Evolutionary conservation across 2,329 filamentous ascomycete genomes (phyloP).

Genomic region (Aureobasidium melanogenum): DNA sequence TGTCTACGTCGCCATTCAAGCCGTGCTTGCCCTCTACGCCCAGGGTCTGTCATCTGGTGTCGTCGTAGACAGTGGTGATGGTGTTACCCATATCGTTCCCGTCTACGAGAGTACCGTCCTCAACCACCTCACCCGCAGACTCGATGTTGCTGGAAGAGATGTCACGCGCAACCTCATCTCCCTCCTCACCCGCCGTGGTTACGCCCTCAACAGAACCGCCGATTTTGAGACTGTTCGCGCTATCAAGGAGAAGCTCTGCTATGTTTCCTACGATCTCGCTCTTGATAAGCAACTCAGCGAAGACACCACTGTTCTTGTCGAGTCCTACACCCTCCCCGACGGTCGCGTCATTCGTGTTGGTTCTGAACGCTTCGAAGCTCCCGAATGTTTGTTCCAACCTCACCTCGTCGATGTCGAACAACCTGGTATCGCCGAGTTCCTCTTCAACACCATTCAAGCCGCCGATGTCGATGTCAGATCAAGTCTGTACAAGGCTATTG

Average conservation of each 20-base stretch:
- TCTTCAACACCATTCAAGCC: slow-evolving; percentile 97
- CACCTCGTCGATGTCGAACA: slow-evolving; percentile 97
- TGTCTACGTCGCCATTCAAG: slow-evolving; percentile 96
- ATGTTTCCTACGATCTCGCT: slow-evolving; percentile 96
- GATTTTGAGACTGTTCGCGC: slow-evolving; percentile 98
- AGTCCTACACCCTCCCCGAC: slow-evolving; percentile 95
- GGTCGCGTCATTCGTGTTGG: slow-evolving; percentile 93
- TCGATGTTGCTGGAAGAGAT: slow-evolving; percentile 93
- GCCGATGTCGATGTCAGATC: slow-evolving; percentile 92
- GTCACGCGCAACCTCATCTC: slow-evolving; percentile 98
- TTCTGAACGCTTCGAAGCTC: slow-evolving; percentile 94
- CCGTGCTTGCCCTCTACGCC: slow-evolving; percentile 89
- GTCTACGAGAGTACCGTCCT: slow-evolving; percentile 97
- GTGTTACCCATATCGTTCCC: slow-evolving; percentile 96
- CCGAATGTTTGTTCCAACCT: slow-evolving; percentile 96
- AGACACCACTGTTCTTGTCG: slow-evolving; percentile 93
- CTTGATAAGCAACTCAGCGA: slow-evolving; percentile 93
- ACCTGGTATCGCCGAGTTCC: slow-evolving; percentile 88
- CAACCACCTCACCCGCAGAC: slow-evolving; percentile 86
- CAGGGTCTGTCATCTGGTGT: slow-evolving; percentile 80
- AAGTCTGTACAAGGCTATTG: slow-evolving; percentile 93
- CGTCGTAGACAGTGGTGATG: slow-evolving; percentile 97
- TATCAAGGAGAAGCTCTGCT: slow-evolving; percentile 99
- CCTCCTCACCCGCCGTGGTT: slow-evolving; percentile 83
- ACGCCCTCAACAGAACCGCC: slow-evolving; percentile 93